Base-by-base conservation (phyloP, 2,329 filamentous ascomycete genomes). In the Paraconiothyrium sp. region DNA sequence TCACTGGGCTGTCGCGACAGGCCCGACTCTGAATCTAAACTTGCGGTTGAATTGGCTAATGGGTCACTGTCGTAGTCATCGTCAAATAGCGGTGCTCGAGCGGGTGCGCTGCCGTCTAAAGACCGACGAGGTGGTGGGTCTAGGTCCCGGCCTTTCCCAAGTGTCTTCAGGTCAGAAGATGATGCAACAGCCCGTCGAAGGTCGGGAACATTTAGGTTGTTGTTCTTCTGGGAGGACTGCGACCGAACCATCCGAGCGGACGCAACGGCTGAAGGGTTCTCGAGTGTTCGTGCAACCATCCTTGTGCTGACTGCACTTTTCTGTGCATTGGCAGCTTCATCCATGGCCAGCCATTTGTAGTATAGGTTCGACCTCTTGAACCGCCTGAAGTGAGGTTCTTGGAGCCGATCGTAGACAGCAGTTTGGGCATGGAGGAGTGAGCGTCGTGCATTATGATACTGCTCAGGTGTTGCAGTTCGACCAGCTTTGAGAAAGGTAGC, bases 291-390 rank as follows among this genome's bases (percentile, higher is more conserved):
- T 24, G 71, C 68, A 10, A 74, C 69, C 7, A 63, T 63, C 27
- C 64, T 75, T 1, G 70, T 72, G 41, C 67, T 73, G 3, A 73
- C 58, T 39, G 71, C 62, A 47, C 68, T 74, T 14, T 67, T 67
- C 7, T 77, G 71, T 13, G 75, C 61, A 60, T 76, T 73, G 6
- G 80, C 77, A 34, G 80, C 79, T 78, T 97, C 93, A 72, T 97
- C 92, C 13, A 94, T 92, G 8, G 94, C 93, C 1, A 99, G 84
- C 75, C 94, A 97, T 77, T 99, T 99, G 83, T 95, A 98, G 76
- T 93, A 99, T 0, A 99, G 80, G 73, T 98, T 95, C 0, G 95
- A 97, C 69, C 89, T 92, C 74, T 94, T 97, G 82, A 99, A 99
- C 22, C 87, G 88, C 20, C 91, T 89, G 66, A 95, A 95, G 73